Percentiles rank a stretch among this genome's conserved stretches.
phyloP scores from a whole-genome alignment of 2,329 filamentous ascomycete genomes.

The Aspergillus nomiae region DNA sequence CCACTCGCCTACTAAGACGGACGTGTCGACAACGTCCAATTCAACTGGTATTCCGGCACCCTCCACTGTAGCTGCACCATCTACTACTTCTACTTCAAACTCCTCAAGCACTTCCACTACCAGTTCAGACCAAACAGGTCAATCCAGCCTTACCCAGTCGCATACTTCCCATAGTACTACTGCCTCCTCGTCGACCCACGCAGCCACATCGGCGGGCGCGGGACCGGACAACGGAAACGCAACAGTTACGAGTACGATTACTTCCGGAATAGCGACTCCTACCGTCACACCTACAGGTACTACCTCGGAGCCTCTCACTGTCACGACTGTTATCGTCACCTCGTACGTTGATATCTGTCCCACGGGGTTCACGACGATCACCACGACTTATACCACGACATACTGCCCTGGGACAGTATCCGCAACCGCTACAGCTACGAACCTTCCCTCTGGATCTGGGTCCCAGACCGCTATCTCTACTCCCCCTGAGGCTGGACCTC shows the following conservation, averaged over 20 bases:
- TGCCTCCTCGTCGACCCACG: constrained; percentile 4
- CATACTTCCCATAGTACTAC: constrained; percentile 1
- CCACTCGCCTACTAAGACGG: not conserved
- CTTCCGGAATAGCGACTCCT: constrained; percentile 12
- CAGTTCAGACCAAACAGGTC: not conserved
- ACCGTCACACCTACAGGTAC: constrained; percentile 18
- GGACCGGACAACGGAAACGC: constrained; percentile 12
- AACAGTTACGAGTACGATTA: constrained; percentile 4
- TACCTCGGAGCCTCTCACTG: constrained; percentile 26
- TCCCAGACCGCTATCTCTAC: constrained; percentile 17
- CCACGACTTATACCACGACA: constrained; percentile 40
- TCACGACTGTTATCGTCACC: constrained; percentile 42
- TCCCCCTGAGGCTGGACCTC: constrained; percentile 42
- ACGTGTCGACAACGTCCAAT: not conserved
- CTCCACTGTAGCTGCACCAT: not conserved
- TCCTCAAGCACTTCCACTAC: not conserved
- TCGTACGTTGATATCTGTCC: constrained; percentile 46
- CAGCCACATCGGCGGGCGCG: not conserved
- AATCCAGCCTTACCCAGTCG: not conserved
- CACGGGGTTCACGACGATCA: constrained; percentile 46
- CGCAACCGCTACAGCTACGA: constrained; percentile 29
- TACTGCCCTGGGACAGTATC: constrained; percentile 36
- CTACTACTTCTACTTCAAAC: constrained; percentile 2
- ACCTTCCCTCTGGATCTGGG: constrained; percentile 19
- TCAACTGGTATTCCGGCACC: not conserved